Evolutionary conservation across 2,329 filamentous ascomycete species (phyloP), one percentile per base, ranked within the genome.

Genomic region (Rasamsonia emersonii): DNA sequence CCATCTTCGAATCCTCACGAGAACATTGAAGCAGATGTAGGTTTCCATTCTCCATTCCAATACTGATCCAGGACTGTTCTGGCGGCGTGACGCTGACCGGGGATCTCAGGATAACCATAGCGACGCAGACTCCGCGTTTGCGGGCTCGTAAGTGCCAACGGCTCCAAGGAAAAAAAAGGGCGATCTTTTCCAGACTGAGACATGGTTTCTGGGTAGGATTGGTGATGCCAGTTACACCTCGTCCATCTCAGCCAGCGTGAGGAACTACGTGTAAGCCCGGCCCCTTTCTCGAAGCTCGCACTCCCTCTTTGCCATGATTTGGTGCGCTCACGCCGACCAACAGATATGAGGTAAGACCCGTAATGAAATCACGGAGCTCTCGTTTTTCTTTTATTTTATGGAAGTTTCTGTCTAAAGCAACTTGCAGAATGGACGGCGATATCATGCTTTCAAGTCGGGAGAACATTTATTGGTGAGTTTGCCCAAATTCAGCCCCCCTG

Each of bases 401-500:
- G n/a, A n/a, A n/a, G n/a, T n/a, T n/a, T n/a, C n/a, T n/a, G n/a
- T n/a, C n/a, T n/a, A n/a, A 18, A 15, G 2, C 15, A 7, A 15
- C 4, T 24, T 9, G 9, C 20, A 53, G 39, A 51, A 53, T 40
- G 51, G 50, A 3, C 46, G 50, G 19, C 36, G 50, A 24, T 53
- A 51, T 38, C 46, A 50, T 34, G 43, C 38, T 27, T 50, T 45
- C 33, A 37, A 33, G 20, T 39, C 42, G 32, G 46, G 46, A 3
- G 21, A 30, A 10, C 44, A 50, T 37, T n/a, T 41, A 8, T 33
- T 44, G 18, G 39, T 41, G 29, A 27, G 30, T 29, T 17, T 4
- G 7, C 24, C 11, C 19, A 8, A n/a, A 3, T 16, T 18, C 15
- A 25, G 27, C 41, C 35, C 24, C 15, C 21, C 5, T 9, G 2